Conservation (phyloP, 495 filamentous ascomycete genomes). For the Hypoxylon fragiforme region DNA sequence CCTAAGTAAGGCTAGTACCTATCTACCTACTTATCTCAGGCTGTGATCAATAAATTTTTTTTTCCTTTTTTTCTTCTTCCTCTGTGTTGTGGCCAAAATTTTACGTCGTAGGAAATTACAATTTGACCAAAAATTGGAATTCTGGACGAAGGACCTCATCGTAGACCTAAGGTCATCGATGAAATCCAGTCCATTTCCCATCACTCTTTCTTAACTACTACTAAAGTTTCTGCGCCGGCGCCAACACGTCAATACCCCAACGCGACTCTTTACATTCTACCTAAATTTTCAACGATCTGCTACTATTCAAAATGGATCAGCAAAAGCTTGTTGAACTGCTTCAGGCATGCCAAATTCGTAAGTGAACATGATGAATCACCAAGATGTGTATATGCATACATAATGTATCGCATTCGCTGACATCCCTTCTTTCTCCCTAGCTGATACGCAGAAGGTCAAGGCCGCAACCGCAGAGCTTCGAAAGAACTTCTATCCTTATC, state of each 20-base stretch:
- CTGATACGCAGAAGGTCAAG: constrained; percentile 81
- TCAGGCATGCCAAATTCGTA: constrained; percentile 74
- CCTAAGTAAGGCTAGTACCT: constrained; percentile 7
- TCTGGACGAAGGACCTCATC: constrained; percentile 13
- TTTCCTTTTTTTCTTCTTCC: constrained; percentile 7
- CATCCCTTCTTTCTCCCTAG: constrained; percentile 43
- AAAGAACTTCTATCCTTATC: constrained; percentile 86
- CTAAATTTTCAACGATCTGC: not conserved
- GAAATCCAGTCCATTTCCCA: constrained; percentile 13
- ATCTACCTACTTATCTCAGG: too few relatives aligned
- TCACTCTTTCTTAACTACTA: not conserved
- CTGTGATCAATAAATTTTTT: constrained; percentile 27
- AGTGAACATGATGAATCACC: constrained; percentile 39
- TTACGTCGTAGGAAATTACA: not conserved
- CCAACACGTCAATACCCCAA: not conserved
- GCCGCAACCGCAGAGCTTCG: constrained; percentile 85
- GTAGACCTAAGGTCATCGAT: constrained; percentile 31
- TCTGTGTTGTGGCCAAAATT: constrained; percentile 11
- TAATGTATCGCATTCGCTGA: constrained; percentile 12
- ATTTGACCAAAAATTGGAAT: constrained; percentile 1
- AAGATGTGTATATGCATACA: not conserved
- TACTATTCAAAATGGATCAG: constrained; percentile 64
- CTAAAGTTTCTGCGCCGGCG: not conserved
- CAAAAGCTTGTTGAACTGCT: constrained; percentile 74
- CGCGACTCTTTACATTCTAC: not conserved